A percentile compares a stretch with the other conserved stretches of the same genome.
Conservation (phyloP, 2,329 filamentous ascomycete genomes). For the Cryphonectria japonica region DNA sequence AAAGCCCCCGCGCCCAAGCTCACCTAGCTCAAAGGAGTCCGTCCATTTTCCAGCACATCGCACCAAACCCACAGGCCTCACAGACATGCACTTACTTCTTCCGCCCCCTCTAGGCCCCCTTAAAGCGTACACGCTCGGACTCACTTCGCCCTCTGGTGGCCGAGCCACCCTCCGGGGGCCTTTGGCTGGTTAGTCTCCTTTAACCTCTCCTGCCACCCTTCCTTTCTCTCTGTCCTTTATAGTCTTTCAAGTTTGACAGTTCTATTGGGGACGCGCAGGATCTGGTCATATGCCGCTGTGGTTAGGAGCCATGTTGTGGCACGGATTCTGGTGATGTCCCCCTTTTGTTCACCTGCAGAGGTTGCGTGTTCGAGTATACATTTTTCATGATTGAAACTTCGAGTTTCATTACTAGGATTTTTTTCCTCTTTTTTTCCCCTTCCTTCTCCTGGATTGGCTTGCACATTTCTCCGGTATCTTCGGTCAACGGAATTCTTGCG, state of each 20-base stretch:
- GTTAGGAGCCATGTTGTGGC: constrained; percentile 17
- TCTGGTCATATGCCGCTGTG: constrained; percentile 10
- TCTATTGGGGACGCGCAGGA: neutral
- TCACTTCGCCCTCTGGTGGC: neutral
- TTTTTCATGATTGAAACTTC: neutral
- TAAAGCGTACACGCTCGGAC: neutral
- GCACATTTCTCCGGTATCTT: neutral
- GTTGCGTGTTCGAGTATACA: constrained; percentile 1
- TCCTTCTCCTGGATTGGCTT: neutral
- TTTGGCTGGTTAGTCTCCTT: too few species aligned
- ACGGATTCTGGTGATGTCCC: constrained; percentile 12
- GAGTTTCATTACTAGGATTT: neutral
- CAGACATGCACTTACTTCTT: neutral
- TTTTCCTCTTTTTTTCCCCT: neutral
- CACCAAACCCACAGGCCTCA: neutral
- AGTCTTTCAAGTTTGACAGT: neutral
- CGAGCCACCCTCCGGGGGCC: neutral
- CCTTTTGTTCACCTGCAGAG: neutral
- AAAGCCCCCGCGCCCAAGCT: neutral
- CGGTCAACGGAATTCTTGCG: neutral
- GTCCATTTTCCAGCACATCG: neutral
- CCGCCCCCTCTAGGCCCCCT: neutral
- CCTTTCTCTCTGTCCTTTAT: neutral
- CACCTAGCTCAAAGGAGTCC: neutral
- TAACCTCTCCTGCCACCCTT: too few species aligned